These are phyloP conservation scores for Globisporangium apiculatum DNA, from an alignment of 352 stramenopile species.

Conservation along the genomic window DNA sequence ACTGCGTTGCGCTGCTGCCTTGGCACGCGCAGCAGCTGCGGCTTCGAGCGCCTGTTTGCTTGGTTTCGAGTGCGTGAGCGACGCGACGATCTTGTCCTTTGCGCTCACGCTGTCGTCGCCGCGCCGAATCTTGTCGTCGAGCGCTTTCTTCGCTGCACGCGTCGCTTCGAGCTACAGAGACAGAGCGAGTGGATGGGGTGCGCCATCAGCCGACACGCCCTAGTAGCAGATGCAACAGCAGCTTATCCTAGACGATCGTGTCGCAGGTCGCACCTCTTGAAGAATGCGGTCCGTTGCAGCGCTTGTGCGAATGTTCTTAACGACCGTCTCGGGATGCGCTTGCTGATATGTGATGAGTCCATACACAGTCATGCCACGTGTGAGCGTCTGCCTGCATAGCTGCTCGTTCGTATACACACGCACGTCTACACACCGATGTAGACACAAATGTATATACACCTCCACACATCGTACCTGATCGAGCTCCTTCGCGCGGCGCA, in stretches of 20 bases:
- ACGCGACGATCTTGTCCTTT: slow-evolving; percentile 72
- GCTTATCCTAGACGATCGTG: no score
- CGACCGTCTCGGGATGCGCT: slow-evolving; percentile 10
- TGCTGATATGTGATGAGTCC: slow-evolving; percentile 2
- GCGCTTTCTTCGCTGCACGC: slow-evolving; percentile 48
- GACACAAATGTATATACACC: background rate
- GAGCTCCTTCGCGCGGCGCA: slow-evolving; percentile 59
- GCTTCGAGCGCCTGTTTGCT: slow-evolving; percentile 13
- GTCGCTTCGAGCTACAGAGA: slow-evolving; percentile 51
- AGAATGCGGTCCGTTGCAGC: slow-evolving; percentile 79
- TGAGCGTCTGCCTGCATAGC: no score
- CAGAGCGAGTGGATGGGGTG: background rate
- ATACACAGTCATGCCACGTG: no score
- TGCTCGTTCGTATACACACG: background rate
- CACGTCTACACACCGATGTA: no score
- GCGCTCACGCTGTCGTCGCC: slow-evolving; percentile 52
- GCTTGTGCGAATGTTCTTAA: slow-evolving; percentile 73
- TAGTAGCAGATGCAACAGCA: no score
- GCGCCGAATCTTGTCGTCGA: slow-evolving; percentile 57
- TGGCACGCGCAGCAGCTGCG: slow-evolving; percentile 5
- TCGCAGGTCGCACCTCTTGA: slow-evolving; percentile 36
- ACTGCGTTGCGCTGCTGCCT: background rate
- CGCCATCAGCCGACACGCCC: no score
- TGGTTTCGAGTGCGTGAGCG: slow-evolving; percentile 47
- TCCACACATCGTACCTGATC: slow-evolving; percentile 20